Evolutionary conservation across 1,284 basidiomycete genomes (phyloP).

Genomic region (Entoloma clypeatum): DNA sequence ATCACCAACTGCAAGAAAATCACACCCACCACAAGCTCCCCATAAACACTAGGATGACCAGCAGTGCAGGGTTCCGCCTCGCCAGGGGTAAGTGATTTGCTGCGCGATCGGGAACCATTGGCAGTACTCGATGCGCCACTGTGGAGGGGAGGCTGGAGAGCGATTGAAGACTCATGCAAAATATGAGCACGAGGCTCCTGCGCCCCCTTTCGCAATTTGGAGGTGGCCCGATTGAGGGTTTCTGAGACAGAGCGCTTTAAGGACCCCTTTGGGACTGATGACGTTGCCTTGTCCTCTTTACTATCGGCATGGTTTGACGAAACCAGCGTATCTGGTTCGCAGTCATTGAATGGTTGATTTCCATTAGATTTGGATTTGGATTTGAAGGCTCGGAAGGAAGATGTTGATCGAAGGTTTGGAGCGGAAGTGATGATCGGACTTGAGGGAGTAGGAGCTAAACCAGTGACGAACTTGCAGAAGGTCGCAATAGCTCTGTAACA

Average conservation of each 20-base stretch:
- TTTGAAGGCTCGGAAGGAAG: slow-evolving; percentile 4
- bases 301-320: too few relatives aligned
- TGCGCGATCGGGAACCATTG: slow-evolving; percentile 44
- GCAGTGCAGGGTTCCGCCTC: slow-evolving; percentile 43
- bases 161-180: neutral
- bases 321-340: neutral
- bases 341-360: neutral
- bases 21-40: slow-evolving; percentile 42
- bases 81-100: slow-evolving; percentile 20
- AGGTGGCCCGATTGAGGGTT: too few relatives aligned
- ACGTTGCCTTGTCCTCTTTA: too few relatives aligned
- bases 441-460: slow-evolving; percentile 31
- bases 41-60: slow-evolving; percentile 63
- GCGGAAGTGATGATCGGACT: slow-evolving; percentile 12
- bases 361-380: neutral
- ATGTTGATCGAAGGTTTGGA: slow-evolving; percentile 10
- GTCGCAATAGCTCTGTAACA: slow-evolving; percentile 70
- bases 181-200: slow-evolving; percentile 7
- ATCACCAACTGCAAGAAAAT: neutral
- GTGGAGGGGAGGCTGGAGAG: slow-evolving; percentile 3
- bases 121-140: slow-evolving; percentile 37
- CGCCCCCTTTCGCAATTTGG: too few relatives aligned
- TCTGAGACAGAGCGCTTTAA: too few relatives aligned
- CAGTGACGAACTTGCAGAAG: slow-evolving; percentile 63
- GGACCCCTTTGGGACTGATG: too few relatives aligned